Conservation (phyloP, 148 eudicot genomes). For the Rhododendron henanense region DNA sequence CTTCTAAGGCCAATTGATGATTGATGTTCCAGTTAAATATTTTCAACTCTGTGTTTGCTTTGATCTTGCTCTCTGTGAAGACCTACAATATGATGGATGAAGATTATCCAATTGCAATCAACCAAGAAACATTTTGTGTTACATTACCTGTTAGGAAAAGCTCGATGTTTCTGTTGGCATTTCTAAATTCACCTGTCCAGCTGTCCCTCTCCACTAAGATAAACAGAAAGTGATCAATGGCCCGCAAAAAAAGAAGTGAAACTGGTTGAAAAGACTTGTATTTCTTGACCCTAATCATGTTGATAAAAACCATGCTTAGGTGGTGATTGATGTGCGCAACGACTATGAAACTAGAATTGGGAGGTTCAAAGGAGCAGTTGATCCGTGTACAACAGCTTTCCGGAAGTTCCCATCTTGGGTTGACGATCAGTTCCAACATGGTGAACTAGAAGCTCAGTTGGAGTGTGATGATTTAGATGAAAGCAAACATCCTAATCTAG, state of each 20-base stretch:
- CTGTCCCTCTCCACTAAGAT: background rate
- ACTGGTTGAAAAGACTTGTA: background rate
- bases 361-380: conserved; percentile 88
- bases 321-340: conserved; percentile 92
- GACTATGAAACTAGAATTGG: conserved; percentile 92
- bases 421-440: conserved; percentile 43
- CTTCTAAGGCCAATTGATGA: background rate
- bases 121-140: background rate
- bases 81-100: background rate
- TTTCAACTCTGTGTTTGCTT: background rate
- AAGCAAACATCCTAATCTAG: conserved; percentile 24
- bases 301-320: conserved; percentile 35
- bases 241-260: background rate
- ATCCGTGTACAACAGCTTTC: conserved; percentile 82
- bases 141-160: background rate
- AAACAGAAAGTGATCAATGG: background rate
- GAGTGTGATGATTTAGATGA: conserved; percentile 24
- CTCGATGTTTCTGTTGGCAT: background rate
- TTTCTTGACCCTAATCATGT: conserved; percentile 6
- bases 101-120: background rate
- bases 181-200: background rate
- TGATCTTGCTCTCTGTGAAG: conserved; percentile 3
- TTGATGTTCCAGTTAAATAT: background rate
- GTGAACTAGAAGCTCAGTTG: conserved; percentile 36
- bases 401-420: conserved; percentile 96